These are phyloP conservation scores for Rhizopogon hawkerae DNA, from an alignment of 1,284 basidiomycete genomes.

Conservation along the genomic window DNA sequence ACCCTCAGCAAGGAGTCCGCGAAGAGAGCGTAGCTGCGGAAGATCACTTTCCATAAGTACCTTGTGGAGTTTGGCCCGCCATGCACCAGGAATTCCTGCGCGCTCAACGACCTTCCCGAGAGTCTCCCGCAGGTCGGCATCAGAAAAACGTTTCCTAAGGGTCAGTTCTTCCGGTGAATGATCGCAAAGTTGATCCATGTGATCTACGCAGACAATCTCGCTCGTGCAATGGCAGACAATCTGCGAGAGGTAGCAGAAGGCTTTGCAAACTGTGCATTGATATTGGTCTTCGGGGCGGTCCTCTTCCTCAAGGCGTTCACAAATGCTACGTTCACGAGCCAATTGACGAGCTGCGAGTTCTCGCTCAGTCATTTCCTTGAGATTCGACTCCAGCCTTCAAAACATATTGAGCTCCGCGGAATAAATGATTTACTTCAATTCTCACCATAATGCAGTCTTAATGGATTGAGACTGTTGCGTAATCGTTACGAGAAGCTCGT, in stretches of 20 bases:
- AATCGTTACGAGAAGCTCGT: constrained; percentile 93
- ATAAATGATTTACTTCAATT: constrained; percentile 12
- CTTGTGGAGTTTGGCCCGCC: constrained; percentile 66
- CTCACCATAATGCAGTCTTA: constrained; percentile 86
- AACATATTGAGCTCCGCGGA: constrained; percentile 16
- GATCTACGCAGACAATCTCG: constrained; percentile 81
- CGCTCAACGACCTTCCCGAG: constrained; percentile 59
- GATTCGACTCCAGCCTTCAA: constrained; percentile 70
- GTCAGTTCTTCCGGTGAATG: constrained; percentile 52
- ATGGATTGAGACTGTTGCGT: constrained; percentile 91
- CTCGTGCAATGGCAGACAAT: constrained; percentile 73
- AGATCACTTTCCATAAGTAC: constrained; percentile 59
- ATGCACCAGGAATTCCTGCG: constrained; percentile 66
- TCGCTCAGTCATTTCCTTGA: constrained; percentile 84
- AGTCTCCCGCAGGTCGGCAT: constrained; percentile 69
- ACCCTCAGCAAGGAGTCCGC: constrained; percentile 75
- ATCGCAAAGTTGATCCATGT: constrained; percentile 72
- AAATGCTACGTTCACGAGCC: constrained; percentile 50
- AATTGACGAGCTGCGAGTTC: constrained; percentile 66
- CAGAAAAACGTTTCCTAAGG: constrained; percentile 76
- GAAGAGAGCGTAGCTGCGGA: constrained; percentile 69
- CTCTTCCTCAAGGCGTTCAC: constrained; percentile 67
- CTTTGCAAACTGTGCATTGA: constrained; percentile 91
- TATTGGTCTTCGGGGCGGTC: constrained; percentile 90
- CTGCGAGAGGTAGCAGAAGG: constrained; percentile 93